Evolutionary conservation across 2,329 filamentous ascomycete species (phyloP).

Genomic region (Fusarium cicatricum): DNA sequence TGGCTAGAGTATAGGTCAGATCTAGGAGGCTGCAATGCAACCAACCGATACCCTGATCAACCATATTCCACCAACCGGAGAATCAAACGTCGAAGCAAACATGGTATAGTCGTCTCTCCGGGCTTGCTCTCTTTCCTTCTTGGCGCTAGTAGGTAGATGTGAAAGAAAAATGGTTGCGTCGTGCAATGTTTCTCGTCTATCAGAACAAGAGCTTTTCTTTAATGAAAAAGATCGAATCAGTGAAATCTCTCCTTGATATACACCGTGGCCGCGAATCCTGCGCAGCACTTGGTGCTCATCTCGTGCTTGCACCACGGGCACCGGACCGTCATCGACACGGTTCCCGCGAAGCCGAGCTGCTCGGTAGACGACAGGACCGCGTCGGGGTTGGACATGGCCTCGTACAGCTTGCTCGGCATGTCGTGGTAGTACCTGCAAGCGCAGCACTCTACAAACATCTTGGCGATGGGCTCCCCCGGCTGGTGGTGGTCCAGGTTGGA

Average conservation of each 20-base stretch:
- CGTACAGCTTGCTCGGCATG: constrained; percentile 70
- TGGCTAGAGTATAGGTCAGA: constrained; percentile 10
- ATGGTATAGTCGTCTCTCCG: constrained; percentile 11
- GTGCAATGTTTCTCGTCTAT: constrained; percentile 15
- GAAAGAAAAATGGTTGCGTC: constrained; percentile 22
- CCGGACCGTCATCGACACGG: constrained; percentile 68
- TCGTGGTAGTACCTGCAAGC: constrained; percentile 71
- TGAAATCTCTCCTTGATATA: constrained; percentile 71
- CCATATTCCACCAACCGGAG: constrained; percentile 5
- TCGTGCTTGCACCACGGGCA: constrained; percentile 78
- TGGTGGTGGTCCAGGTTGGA: constrained; percentile 15
- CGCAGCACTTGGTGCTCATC: constrained; percentile 74
- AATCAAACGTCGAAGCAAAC: constrained; percentile 1
- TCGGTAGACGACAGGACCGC: constrained; percentile 59
- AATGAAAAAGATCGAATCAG: constrained; percentile 33
- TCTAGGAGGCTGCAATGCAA: constrained; percentile 1
- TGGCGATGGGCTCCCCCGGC: constrained; percentile 59
- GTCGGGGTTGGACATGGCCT: constrained; percentile 69
- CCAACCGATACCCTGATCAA: constrained; percentile 5
- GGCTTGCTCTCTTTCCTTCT: constrained; percentile 2
- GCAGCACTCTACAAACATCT: constrained; percentile 73
- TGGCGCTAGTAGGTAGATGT: constrained; percentile 5
- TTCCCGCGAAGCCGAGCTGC: constrained; percentile 61
- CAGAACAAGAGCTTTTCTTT: constrained; percentile 1
- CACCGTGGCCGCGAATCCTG: constrained; percentile 72